Evolutionary conservation across 2,329 filamentous ascomycete species (phyloP), one percentile per base, ranked within the genome.

Genomic region (Neoscytalidium dimidiatum): DNA sequence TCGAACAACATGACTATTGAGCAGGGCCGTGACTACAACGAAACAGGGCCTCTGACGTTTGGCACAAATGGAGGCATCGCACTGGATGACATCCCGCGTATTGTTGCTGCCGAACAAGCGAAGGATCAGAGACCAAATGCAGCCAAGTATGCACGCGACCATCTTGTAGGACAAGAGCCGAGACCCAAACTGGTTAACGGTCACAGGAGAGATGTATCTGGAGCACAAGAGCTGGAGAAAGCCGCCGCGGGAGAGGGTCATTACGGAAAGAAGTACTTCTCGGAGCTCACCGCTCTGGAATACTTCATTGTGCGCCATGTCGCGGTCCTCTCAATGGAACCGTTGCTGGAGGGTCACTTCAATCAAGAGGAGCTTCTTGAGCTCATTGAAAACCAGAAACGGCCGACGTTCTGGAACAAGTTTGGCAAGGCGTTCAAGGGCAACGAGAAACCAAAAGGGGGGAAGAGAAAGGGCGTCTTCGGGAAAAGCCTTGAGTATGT

Each of bases 231-330:
- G 51, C 72, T 79, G 56, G 68, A 84, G 61, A 81, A 83, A 58
- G 83, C 85, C 21, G 72, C 82, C 5, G 86, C 86, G 31, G 77
- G 79, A 9, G 73, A 77, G 8, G 44, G 44, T 19, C 63, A 64
- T 13, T 88, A 80, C 8, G 81, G 85, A 21, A 92, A 94, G 73
- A 92, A 90, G 71, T 99, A 96, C 79, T 99, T 99, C 75, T 97
- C 95, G 0, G 95, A 99, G 75, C 85, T 99, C 5, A 96, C 95
- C 2, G 93, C 92, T 0, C 82, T 99, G 31, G 95, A 99, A 75
- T 98, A 97, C 75, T 98, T 99, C 77, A 98, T 98, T 71, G 92
- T 98, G 51, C 90, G 95, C 28, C 94, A 98, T 72, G 88, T 98
- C 64, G 95, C 95, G 9, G 95, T 99, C 5, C 83, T 99, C 66